A percentile compares a stretch with the other conserved stretches of the same genome.
Conservation (phyloP, 805 yeast genomes). For the Suhomyces emberorum region DNA sequence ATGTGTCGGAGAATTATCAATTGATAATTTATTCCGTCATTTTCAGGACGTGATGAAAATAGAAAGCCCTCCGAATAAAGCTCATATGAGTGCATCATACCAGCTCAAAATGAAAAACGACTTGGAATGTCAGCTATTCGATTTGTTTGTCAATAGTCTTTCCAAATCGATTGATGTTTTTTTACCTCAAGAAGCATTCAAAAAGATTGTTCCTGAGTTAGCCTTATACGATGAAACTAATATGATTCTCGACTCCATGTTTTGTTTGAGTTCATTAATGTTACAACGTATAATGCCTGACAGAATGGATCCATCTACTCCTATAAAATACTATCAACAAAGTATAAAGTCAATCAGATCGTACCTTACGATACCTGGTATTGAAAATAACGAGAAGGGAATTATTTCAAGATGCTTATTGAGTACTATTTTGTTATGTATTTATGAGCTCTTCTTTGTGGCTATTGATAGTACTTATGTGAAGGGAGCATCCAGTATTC, state of each 20-base stretch:
- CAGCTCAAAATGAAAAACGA: conserved; percentile 16
- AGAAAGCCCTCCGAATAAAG: conserved; percentile 4
- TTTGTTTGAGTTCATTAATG: conserved; percentile 36
- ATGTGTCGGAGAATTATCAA: conserved; percentile 20
- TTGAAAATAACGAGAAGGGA: conserved; percentile 23
- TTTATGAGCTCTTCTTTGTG: conserved; percentile 38
- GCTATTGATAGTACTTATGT: conserved; percentile 37
- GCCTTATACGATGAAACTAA: conserved; percentile 38
- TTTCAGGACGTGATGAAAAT: conserved; percentile 23
- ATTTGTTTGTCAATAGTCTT: conserved; percentile 28
- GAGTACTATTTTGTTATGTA: conserved; percentile 35
- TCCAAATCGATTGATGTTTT: conserved; percentile 32
- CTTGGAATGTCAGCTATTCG: conserved; percentile 30
- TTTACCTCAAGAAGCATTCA: conserved; percentile 26
- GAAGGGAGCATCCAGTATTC: conserved; percentile 35
- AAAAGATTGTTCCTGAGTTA: conserved; percentile 30
- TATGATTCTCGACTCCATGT: conserved; percentile 35
- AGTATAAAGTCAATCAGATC: conserved; percentile 31
- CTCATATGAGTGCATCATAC: conserved; percentile 5
- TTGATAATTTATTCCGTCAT: conserved; percentile 21
- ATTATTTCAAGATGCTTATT: conserved; percentile 34
- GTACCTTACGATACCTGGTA: conserved; percentile 24
- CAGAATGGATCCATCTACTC: conserved; percentile 25
- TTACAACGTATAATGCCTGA: conserved; percentile 28
- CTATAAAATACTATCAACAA: conserved; percentile 36